Percentiles rank a stretch among this genome's conserved stretches.
Evolutionary conservation across 345 rosid species (phyloP).

Genomic region (Schrenkiella parvula): DNA sequence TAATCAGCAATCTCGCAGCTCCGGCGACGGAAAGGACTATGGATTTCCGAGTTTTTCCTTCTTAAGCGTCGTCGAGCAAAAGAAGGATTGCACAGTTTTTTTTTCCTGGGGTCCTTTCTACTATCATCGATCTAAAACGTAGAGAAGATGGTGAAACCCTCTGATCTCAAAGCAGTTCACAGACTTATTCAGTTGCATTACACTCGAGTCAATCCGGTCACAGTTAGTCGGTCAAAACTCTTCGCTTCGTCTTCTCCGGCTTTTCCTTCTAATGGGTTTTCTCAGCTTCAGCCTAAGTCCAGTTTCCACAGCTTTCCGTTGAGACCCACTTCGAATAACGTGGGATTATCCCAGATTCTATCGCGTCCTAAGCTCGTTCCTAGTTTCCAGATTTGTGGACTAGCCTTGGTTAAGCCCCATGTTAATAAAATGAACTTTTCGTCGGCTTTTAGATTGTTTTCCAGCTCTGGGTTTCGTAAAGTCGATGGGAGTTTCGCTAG

Average conservation of each 20-base stretch:
- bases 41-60: background rate
- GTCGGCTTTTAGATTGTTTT: conserved; percentile 47
- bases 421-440: conserved; percentile 12
- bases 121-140: background rate
- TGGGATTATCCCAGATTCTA: conserved; percentile 37
- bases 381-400: background rate
- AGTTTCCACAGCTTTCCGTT: conserved; percentile 26
- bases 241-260: conserved; percentile 18
- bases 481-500: conserved; percentile 40
- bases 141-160: conserved; percentile 40
- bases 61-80: background rate
- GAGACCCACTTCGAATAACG: conserved; percentile 33
- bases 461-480: conserved; percentile 39
- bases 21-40: conserved; percentile 13
- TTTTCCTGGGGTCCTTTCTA: background rate
- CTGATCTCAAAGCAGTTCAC: conserved; percentile 37
- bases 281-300: conserved; percentile 25
- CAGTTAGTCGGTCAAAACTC: conserved; percentile 22
- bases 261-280: conserved; percentile 19
- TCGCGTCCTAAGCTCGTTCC: conserved; percentile 7
- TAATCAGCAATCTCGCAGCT: background rate
- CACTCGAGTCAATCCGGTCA: conserved; percentile 21
- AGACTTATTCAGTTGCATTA: conserved; percentile 39
- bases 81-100: background rate
- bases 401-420: conserved; percentile 21